Conservation (phyloP, 2,329 filamentous ascomycete genomes). For the Plectosphaerella plurivora region DNA sequence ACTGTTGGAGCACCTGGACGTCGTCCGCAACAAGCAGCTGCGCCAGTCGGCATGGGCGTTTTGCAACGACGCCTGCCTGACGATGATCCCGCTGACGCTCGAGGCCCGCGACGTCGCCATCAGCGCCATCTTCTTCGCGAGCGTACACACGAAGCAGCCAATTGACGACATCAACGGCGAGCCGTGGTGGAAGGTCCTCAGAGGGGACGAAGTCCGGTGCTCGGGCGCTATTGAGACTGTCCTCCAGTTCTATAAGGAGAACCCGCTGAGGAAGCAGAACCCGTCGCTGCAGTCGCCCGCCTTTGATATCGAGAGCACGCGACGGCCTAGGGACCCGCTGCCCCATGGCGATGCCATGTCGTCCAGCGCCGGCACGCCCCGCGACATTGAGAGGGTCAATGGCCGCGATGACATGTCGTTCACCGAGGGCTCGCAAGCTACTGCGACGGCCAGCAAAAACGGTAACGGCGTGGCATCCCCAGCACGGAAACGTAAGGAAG, state of each 20-base stretch:
- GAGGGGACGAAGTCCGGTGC: conserved; percentile 67
- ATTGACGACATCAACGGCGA: conserved; percentile 72
- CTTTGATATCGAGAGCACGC: conserved; percentile 52
- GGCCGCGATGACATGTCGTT: conserved; percentile 29
- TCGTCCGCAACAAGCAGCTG: conserved; percentile 75
- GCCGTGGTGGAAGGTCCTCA: conserved; percentile 83
- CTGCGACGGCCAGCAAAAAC: conserved; percentile 18
- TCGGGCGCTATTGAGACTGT: conserved; percentile 71
- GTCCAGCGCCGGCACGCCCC: conserved; percentile 44
- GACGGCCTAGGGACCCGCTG: conserved; percentile 40
- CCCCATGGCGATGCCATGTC: conserved; percentile 40
- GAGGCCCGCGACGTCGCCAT: conserved; percentile 78
- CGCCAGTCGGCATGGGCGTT: conserved; percentile 91
- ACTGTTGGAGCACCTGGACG: conserved; percentile 66
- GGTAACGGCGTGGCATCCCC: conserved; percentile 29
- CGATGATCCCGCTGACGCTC: conserved; percentile 77
- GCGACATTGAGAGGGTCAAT: conserved; percentile 40
- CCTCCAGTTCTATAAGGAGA: conserved; percentile 62
- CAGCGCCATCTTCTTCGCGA: conserved; percentile 80
- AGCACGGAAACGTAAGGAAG: conserved; percentile 34
- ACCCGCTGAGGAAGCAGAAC: conserved; percentile 56
- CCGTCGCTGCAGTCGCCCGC: conserved; percentile 48
- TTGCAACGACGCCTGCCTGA: conserved; percentile 84
- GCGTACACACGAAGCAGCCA: conserved; percentile 66
- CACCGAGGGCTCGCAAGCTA: conserved; percentile 29